Base-by-base conservation (phyloP, 768 basidiomycete genomes). In the Macrolepiota dolichaula region DNA sequence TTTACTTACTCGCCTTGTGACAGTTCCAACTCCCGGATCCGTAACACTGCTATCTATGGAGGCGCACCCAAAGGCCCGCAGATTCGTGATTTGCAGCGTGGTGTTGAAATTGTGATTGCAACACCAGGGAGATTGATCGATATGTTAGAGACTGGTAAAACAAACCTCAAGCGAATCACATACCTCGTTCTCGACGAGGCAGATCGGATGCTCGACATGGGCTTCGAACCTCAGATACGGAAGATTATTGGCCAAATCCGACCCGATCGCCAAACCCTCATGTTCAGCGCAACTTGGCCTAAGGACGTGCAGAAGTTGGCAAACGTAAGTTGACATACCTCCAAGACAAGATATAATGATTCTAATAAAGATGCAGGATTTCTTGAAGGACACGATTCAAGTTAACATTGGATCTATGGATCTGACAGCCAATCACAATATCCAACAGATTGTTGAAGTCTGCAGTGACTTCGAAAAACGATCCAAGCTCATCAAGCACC, bases 171-270 rank as follows among this genome's bases (percentile, higher is more conserved):
- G 60, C 89, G 97, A 44, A 83, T 99, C 59, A 99, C 97, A 22
- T 99, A 98, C 75, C 84, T 99, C 42, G 97, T 99, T 71, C 92
- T 99, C 88, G 97, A 99, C 70, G 97, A 99, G 76, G 97, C 97
- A 49, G 97, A 99, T 79, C 93, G 97, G 70, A 99, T 99, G 97
- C 84, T 99, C 65, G 97, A 99, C 80, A 99, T 99, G 97, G 97
- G 97, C 82, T 99, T 99, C 79, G 97, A 99, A 78, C 97, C 97
- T 56, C 97, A 99, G 74, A 98, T 99, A 72, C 85, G 96, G 71
- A 98, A 98, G 79, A 98, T 99, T 65, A 92, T 98, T 66, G 81
- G 88, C 67, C 97, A 99, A 75, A 96, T 99, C 70, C 88, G 97
- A 42, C 97, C 97, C 46, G 97, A 99, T 79, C 86, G 97, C 69